Conservation (phyloP, 805 yeast species). For the Metschnikowia lunata region DNA sequence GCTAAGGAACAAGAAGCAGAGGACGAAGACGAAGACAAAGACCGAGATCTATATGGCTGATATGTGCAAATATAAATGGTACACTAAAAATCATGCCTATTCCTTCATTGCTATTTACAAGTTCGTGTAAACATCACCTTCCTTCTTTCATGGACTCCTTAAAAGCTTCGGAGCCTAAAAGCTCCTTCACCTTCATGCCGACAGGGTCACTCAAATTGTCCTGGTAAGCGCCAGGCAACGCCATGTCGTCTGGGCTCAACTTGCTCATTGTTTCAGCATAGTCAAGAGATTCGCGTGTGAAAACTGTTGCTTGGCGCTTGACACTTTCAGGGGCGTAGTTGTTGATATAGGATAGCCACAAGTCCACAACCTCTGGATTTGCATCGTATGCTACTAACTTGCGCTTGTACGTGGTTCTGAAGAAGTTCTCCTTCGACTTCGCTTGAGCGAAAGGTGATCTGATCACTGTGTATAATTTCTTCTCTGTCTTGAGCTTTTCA, state of each 20-base stretch:
- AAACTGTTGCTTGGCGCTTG: slow-evolving; percentile 69
- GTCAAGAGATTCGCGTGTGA: slow-evolving; percentile 39
- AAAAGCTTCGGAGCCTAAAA: slow-evolving; percentile 69
- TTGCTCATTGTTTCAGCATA: slow-evolving; percentile 33
- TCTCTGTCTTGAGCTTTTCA: slow-evolving; percentile 59
- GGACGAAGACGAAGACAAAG: slow-evolving; percentile 29
- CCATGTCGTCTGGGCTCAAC: slow-evolving; percentile 23
- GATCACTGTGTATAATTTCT: slow-evolving; percentile 90
- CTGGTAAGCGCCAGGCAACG: slow-evolving; percentile 31
- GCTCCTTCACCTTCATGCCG: slow-evolving; percentile 63
- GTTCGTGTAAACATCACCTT: slow-evolving; percentile 1
- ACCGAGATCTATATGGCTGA: slow-evolving; percentile 76
- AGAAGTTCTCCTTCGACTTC: slow-evolving; percentile 89
- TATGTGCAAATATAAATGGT: not conserved
- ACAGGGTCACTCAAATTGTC: slow-evolving; percentile 41
- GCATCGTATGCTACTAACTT: slow-evolving; percentile 76
- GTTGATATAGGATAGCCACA: slow-evolving; percentile 72
- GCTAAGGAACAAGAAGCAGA: slow-evolving; percentile 47
- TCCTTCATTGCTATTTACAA: slow-evolving; percentile 10
- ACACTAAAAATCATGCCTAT: not conserved
- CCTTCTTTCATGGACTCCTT: slow-evolving; percentile 43
- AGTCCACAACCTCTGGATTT: slow-evolving; percentile 76
- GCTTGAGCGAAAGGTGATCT: slow-evolving; percentile 93
- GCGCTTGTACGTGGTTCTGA: slow-evolving; percentile 79
- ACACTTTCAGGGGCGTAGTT: slow-evolving; percentile 80